Conservation (phyloP, 768 basidiomycete species). For the Mrakia blollopis region DNA sequence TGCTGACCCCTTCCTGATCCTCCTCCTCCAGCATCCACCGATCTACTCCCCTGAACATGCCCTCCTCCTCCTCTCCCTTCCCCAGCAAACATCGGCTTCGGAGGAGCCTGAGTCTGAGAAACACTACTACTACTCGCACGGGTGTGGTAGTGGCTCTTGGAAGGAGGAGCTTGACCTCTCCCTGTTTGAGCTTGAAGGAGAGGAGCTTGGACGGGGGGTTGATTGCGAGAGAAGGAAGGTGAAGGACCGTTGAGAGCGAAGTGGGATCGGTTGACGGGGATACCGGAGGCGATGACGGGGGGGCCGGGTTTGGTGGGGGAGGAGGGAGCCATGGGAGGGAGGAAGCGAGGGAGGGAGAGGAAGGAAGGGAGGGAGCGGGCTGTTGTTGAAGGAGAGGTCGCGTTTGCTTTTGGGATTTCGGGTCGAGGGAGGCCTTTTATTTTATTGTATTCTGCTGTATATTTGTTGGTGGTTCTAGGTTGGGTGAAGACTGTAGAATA, state of each 20-base stretch:
- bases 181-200: neutral
- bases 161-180: neutral
- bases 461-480: no score
- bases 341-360: neutral
- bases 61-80: conserved; percentile 3
- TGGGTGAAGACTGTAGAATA: no score
- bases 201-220: neutral
- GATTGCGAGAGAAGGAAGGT: neutral
- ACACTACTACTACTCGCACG: no score
- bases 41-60: neutral
- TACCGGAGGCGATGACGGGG: neutral
- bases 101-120: neutral
- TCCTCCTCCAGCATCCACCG: neutral
- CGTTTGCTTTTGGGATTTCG: neutral
- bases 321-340: conserved; percentile 1
- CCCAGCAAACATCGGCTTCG: neutral
- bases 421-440: no score
- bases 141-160: neutral
- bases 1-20: neutral
- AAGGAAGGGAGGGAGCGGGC: neutral
- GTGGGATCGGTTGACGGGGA: neutral
- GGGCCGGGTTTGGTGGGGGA: neutral
- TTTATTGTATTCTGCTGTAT: no score
- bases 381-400: neutral
- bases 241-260: neutral